These are phyloP conservation scores for Leccinum obscurum DNA, from an alignment of 768 basidiomycete species.

Conservation along the genomic window DNA sequence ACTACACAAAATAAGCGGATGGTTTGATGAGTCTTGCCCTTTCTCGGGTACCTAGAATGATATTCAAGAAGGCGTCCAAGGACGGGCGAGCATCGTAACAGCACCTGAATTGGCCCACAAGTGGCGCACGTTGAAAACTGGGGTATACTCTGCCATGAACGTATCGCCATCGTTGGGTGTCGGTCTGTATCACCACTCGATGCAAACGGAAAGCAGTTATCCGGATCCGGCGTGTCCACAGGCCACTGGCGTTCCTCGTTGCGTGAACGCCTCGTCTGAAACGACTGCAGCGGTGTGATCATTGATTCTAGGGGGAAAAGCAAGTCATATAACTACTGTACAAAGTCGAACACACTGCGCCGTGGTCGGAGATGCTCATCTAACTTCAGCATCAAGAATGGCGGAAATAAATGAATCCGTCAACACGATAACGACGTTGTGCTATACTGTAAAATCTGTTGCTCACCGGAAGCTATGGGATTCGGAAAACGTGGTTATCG, in stretches of 20 bases:
- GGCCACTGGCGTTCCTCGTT: conserved; percentile 77
- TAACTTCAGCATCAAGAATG: conserved; percentile 94
- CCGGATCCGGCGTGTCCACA: conserved; percentile 83
- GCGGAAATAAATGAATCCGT: conserved; percentile 10
- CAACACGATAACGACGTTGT: conserved; percentile 14
- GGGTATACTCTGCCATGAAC: conserved; percentile 84
- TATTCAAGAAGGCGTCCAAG: too few relatives aligned
- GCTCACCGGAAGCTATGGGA: too few relatives aligned
- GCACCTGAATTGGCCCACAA: too few relatives aligned
- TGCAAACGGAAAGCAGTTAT: conserved; percentile 45
- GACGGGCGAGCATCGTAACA: too few relatives aligned
- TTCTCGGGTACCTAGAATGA: too few relatives aligned
- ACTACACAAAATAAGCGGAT: too few relatives aligned
- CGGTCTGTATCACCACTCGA: conserved; percentile 51
- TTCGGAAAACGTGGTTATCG: too few relatives aligned
- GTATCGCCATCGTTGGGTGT: conserved; percentile 98
- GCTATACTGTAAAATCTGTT: background rate
- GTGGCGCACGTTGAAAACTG: too few relatives aligned
- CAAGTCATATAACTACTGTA: background rate
- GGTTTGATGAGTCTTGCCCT: too few relatives aligned
- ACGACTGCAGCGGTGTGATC: conserved; percentile 73
- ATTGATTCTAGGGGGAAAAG: conserved; percentile 69
- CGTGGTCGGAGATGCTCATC: conserved; percentile 95
- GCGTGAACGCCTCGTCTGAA: conserved; percentile 81
- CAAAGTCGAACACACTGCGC: conserved; percentile 57